Evolutionary conservation across 2,329 filamentous ascomycete species (phyloP).

Genomic region (Elsinoe batatas): DNA sequence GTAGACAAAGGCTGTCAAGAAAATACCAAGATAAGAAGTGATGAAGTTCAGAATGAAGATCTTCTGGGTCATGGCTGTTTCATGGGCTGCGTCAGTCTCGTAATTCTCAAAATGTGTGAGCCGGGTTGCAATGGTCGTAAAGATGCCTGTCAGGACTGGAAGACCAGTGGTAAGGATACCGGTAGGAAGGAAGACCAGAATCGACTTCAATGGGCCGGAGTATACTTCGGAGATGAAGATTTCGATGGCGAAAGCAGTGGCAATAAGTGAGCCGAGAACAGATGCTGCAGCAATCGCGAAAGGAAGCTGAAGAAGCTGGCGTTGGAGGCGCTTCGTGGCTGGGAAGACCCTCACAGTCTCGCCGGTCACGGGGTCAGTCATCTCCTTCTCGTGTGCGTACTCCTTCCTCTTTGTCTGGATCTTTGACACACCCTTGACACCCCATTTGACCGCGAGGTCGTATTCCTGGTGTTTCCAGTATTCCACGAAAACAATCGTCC

Average conservation of each 20-base stretch:
- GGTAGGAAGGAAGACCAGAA: constrained; percentile 81
- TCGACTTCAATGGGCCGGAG: constrained; percentile 72
- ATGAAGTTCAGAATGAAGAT: constrained; percentile 96
- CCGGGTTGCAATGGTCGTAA: constrained; percentile 66
- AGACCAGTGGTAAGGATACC: constrained; percentile 73
- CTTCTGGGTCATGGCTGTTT: constrained; percentile 79
- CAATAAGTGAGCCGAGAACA: constrained; percentile 71
- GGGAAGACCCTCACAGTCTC: constrained; percentile 69
- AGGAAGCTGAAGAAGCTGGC: constrained; percentile 72
- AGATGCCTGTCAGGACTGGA: constrained; percentile 63
- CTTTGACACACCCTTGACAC: constrained; percentile 70
- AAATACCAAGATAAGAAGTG: constrained; percentile 85
- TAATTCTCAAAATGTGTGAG: constrained; percentile 87
- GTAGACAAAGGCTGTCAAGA: constrained; percentile 88
- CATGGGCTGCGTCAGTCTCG: constrained; percentile 72
- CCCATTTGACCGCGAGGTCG: constrained; percentile 80
- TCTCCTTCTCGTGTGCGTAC: constrained; percentile 69
- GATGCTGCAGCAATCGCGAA: constrained; percentile 67
- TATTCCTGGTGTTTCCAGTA: constrained; percentile 93
- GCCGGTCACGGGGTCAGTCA: constrained; percentile 71
- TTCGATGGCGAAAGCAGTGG: constrained; percentile 81
- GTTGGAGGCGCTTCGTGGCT: constrained; percentile 60
- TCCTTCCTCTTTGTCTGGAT: constrained; percentile 70
- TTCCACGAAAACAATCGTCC: constrained; percentile 83
- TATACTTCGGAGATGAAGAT: constrained; percentile 96